A percentile compares a stretch with the other conserved stretches of the same genome.
Conservation (phyloP, 805 yeast species). For the Dipodascopsis tothii region DNA sequence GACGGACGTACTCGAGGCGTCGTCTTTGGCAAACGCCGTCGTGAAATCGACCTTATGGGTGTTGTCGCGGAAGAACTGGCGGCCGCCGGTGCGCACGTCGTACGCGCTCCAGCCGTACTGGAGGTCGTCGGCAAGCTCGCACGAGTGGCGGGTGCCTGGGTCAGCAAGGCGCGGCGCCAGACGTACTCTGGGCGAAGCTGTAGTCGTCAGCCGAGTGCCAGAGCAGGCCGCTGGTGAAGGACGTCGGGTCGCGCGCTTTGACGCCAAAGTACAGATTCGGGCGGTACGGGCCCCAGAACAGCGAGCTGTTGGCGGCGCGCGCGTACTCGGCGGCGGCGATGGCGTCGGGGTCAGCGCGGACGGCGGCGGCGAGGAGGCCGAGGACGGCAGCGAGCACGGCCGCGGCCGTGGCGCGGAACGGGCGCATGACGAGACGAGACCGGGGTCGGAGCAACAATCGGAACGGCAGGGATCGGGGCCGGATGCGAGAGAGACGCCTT, state of each 20-base stretch:
- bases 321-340: slow-evolving; percentile 28
- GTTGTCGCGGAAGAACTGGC: slow-evolving; percentile 62
- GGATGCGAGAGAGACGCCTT: too few relatives aligned
- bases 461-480: too few relatives aligned
- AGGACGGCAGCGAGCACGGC: too few relatives aligned
- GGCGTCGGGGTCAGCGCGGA: too few relatives aligned
- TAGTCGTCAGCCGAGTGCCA: slow-evolving; percentile 70
- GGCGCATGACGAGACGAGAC: too few relatives aligned
- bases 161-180: neutral
- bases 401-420: too few relatives aligned
- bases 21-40: slow-evolving; percentile 68
- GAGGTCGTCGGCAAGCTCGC: slow-evolving; percentile 65
- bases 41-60: slow-evolving; percentile 55
- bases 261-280: slow-evolving; percentile 81
- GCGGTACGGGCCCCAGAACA: slow-evolving; percentile 90
- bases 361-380: too few relatives aligned
- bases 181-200: slow-evolving; percentile 43
- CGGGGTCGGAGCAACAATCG: too few relatives aligned
- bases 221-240: slow-evolving; percentile 71
- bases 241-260: slow-evolving; percentile 66
- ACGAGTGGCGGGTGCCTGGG: slow-evolving; percentile 49
- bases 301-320: slow-evolving; percentile 40
- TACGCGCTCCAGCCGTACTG: slow-evolving; percentile 78
- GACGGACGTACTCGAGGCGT: slow-evolving; percentile 1
- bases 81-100: slow-evolving; percentile 85